Conservation (phyloP, 1,284 basidiomycete genomes). For the Puccinia horiana region DNA sequence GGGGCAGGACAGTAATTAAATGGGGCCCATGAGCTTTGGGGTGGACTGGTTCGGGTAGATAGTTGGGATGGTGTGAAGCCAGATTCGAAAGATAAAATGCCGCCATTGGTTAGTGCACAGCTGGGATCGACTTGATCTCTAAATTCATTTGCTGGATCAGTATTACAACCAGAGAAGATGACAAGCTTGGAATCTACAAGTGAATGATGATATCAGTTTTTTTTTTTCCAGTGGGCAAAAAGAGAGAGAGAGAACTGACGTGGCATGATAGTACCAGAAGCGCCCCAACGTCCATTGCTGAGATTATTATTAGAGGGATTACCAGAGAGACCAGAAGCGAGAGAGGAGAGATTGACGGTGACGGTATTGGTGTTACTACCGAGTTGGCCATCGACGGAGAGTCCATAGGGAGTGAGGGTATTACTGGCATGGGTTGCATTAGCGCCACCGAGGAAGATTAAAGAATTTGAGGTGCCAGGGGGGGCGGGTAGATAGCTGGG, state of each 20-base stretch:
- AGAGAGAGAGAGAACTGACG: neutral
- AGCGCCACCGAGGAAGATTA: conserved; percentile 20
- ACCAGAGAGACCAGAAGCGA: conserved; percentile 6
- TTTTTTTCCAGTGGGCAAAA: neutral
- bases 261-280: conserved; percentile 30
- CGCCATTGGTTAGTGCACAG: conserved; percentile 27
- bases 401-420: neutral
- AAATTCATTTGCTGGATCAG: conserved; percentile 36
- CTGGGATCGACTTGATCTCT: neutral
- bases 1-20: conserved; percentile 68
- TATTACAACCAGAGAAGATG: conserved; percentile 40
- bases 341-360: conserved; percentile 23
- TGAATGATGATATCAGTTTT: neutral
- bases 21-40: conserved; percentile 59
- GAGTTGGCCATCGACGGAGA: conserved; percentile 41
- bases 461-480: conserved; percentile 14
- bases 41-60: conserved; percentile 59
- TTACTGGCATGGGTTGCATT: conserved; percentile 7
- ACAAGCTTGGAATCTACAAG: conserved; percentile 24
- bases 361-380: conserved; percentile 43
- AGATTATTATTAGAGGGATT: conserved; percentile 25
- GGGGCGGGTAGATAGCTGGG: conserved; percentile 25
- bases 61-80: conserved; percentile 4
- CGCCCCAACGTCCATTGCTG: conserved; percentile 33
- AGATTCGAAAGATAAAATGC: conserved; percentile 20